phyloP scores from a whole-genome alignment of 208 protist species.

The Ichthyophonus hoferi region DNA sequence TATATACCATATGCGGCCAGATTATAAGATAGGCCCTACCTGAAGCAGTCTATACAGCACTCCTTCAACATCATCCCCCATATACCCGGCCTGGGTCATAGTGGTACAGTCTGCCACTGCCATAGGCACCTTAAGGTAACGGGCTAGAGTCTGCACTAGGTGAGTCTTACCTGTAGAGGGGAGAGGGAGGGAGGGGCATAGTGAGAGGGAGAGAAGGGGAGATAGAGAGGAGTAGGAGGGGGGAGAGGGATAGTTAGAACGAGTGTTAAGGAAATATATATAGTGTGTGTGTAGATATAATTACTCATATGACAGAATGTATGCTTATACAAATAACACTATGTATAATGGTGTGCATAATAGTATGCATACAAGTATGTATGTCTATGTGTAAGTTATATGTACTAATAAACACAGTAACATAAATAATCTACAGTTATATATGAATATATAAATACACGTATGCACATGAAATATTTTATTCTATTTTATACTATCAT shows the following conservation, averaged over 20 bases:
- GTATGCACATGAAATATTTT: no score
- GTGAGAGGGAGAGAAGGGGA: neutral
- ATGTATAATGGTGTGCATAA: neutral
- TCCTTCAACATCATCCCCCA: constrained; percentile 57
- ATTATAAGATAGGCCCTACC: no score
- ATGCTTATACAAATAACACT: neutral
- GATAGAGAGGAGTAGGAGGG: neutral
- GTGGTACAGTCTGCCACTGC: constrained; percentile 52
- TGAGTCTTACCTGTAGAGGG: constrained; percentile 50
- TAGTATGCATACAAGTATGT: neutral
- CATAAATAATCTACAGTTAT: no score
- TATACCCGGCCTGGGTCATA: constrained; percentile 56
- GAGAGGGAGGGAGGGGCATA: neutral
- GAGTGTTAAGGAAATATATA: neutral
- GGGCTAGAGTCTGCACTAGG: constrained; percentile 40
- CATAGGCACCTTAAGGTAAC: constrained; percentile 49
- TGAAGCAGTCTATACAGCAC: constrained; percentile 47
- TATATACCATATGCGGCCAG: no score
- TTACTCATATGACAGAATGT: neutral
- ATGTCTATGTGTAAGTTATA: no score
- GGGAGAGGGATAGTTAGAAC: neutral
- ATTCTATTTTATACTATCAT: no score
- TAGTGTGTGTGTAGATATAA: neutral
- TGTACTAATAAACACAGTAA: no score
- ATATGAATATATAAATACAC: no score